Conservation (phyloP, 192 early-diverging fungal genomes). For the Coemansia umbellata region DNA sequence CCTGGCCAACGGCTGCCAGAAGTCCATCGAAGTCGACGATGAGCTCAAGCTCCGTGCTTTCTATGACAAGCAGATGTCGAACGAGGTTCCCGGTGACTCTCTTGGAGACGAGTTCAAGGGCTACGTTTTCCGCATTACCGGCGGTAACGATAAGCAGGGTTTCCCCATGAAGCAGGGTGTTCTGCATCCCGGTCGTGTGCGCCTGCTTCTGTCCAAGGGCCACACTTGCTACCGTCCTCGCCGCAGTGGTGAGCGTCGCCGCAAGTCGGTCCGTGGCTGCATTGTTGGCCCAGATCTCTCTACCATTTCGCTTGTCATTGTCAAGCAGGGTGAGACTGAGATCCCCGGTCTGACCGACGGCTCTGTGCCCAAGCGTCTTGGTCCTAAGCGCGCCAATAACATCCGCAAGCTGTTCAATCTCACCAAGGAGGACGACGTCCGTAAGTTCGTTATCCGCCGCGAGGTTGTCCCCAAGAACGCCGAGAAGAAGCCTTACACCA, state of each 20-base stretch:
- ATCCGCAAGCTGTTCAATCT: slow-evolving; percentile 99
- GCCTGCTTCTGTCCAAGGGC: slow-evolving; percentile 81
- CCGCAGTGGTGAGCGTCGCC: slow-evolving; percentile 96
- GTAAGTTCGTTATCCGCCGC: slow-evolving; percentile 99
- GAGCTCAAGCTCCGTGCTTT: slow-evolving; percentile 91
- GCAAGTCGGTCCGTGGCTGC: slow-evolving; percentile 99
- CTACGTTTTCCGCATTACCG: slow-evolving; percentile 98
- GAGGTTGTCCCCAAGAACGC: slow-evolving; percentile 82
- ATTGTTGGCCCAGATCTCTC: slow-evolving; percentile 94
- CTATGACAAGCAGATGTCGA: slow-evolving; percentile 97
- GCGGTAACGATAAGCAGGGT: slow-evolving; percentile 99
- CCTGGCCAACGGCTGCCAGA: slow-evolving; percentile 97
- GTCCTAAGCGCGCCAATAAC: slow-evolving; percentile 97
- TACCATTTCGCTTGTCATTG: slow-evolving; percentile 89
- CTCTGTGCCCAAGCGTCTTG: slow-evolving; percentile 92
- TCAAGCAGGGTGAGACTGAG: slow-evolving; percentile 96
- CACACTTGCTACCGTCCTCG: slow-evolving; percentile 99
- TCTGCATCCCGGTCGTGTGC: slow-evolving; percentile 66
- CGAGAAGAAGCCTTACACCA: slow-evolving; percentile 92
- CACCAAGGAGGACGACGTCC: slow-evolving; percentile 97
- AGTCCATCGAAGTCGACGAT: slow-evolving; percentile 96
- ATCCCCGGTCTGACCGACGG: slow-evolving; percentile 95
- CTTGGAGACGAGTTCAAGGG: slow-evolving; percentile 99
- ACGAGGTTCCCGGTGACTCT: slow-evolving; percentile 92
- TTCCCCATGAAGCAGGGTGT: slow-evolving; percentile 99